Conservation (phyloP, 2,329 filamentous ascomycete genomes). For the Atkinsonella hypoxylon region DNA sequence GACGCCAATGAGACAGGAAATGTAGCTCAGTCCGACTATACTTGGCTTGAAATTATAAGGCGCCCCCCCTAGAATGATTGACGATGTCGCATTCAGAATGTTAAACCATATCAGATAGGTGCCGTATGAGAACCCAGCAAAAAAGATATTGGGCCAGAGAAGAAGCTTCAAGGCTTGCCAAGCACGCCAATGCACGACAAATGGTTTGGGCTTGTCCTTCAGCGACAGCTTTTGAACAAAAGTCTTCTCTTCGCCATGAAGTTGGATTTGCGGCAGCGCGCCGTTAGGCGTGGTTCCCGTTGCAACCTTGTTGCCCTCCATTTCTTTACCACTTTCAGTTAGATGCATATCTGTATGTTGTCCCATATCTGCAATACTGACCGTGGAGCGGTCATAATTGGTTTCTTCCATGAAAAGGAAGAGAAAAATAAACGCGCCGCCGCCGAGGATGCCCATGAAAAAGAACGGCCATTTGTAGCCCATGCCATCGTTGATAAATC, state of each 20-base stretch:
- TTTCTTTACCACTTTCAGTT: neutral
- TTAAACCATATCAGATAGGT: slow-evolving; percentile 31
- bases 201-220: slow-evolving; percentile 21
- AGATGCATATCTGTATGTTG: neutral
- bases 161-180: slow-evolving; percentile 25
- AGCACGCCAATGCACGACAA: slow-evolving; percentile 25
- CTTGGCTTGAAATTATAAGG: slow-evolving; percentile 28
- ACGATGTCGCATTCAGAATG: slow-evolving; percentile 31
- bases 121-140: slow-evolving; percentile 29
- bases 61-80: slow-evolving; percentile 23
- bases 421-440: slow-evolving; percentile 22
- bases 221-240: slow-evolving; percentile 30
- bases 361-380: slow-evolving; percentile 3
- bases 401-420: slow-evolving; percentile 51
- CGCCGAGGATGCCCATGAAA: slow-evolving; percentile 28
- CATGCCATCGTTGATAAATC: slow-evolving; percentile 30
- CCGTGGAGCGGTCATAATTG: slow-evolving; percentile 31
- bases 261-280: neutral
- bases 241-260: slow-evolving; percentile 18
- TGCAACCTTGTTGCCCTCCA: neutral
- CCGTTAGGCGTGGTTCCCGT: neutral
- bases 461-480: slow-evolving; percentile 32
- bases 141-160: slow-evolving; percentile 30
- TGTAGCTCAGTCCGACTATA: slow-evolving; percentile 26
- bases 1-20: slow-evolving; percentile 24